A percentile compares a stretch with the other conserved stretches of the same genome.
phyloP scores from a whole-genome alignment of 345 rosid genomes.

The Tarenaya hassleriana region DNA sequence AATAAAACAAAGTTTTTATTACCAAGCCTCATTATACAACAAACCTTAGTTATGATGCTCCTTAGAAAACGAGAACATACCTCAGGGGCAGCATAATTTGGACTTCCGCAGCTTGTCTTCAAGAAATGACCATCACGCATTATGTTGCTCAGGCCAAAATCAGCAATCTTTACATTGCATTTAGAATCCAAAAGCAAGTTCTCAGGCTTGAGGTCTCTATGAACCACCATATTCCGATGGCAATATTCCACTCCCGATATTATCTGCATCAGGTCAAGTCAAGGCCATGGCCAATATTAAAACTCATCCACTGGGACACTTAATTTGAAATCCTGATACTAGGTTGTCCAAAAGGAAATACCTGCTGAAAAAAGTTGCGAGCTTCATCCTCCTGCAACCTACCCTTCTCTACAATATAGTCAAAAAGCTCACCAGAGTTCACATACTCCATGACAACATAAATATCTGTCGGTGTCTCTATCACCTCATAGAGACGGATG shows the following conservation, averaged over 20 bases:
- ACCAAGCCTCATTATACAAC: not conserved
- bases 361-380: constrained; percentile 93
- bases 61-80: constrained; percentile 18
- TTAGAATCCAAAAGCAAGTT: constrained; percentile 88
- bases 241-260: constrained; percentile 91
- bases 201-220: constrained; percentile 96
- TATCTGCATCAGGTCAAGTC: constrained; percentile 58
- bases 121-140: constrained; percentile 96
- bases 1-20: constrained; percentile 1
- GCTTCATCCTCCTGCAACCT: constrained; percentile 95
- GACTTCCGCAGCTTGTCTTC: constrained; percentile 95
- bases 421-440: constrained; percentile 91
- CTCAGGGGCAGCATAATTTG: constrained; percentile 94
- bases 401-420: constrained; percentile 86
- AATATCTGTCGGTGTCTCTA: constrained; percentile 77
- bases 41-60: constrained; percentile 3
- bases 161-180: constrained; percentile 90
- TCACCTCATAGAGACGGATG: constrained; percentile 83
- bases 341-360: no score
- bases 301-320: not conserved
- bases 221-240: constrained; percentile 89
- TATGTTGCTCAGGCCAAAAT: constrained; percentile 92
- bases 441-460: constrained; percentile 90
- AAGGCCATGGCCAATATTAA: constrained; percentile 3
- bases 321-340: constrained; percentile 14